Evolutionary conservation across 345 rosid species (phyloP), one percentile per base, ranked within the genome.

Genomic region (Citrus hindsii): DNA sequence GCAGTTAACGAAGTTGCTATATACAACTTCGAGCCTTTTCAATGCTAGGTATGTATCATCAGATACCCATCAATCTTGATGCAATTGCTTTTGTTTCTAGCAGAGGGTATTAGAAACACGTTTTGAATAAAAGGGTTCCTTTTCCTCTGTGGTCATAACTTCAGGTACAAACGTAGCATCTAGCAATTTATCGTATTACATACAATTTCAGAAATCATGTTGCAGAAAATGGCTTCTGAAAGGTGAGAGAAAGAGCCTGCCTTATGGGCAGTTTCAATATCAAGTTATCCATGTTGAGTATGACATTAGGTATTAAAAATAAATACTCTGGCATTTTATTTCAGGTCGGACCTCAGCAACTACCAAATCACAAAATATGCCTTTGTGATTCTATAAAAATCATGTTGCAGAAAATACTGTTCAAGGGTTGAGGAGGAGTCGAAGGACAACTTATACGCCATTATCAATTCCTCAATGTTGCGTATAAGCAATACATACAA

Each of bases 11-110:
- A 53, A 37, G 22, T 76, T 48, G 69, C 76, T 73, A 71, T 69
- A 24, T 68, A 68, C 71, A 70, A 35, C 10, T 58, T 22, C 68
- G 80, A 84, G 2, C 88, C 90, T 0, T 14, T 13, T 8, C 70
- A 40, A 0, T 69, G 30, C 90, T 86, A 53, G 74, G 90, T 86
- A 77, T 73, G 85, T 66, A 13, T 5, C 42, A 65, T 30, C 6
- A 6, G 22, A 0, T 46, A 3, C 51, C 18, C 16, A 13, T 3
- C 16, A 46, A 12, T 46, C 18, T 12, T 65, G 6, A 3, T 33
- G 8, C 9, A 32, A 18, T 28, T 7, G 6, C 9, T 25, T 59
- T 51, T 51, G 59, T 5, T 48, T 69, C 51, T 48, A 0, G 22
- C 25, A 35, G 25, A 32, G 21, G 9, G 19, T 10, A 18, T 19